Base-by-base conservation (phyloP, 441 rosid species). In the Populus hybrid region DNA sequence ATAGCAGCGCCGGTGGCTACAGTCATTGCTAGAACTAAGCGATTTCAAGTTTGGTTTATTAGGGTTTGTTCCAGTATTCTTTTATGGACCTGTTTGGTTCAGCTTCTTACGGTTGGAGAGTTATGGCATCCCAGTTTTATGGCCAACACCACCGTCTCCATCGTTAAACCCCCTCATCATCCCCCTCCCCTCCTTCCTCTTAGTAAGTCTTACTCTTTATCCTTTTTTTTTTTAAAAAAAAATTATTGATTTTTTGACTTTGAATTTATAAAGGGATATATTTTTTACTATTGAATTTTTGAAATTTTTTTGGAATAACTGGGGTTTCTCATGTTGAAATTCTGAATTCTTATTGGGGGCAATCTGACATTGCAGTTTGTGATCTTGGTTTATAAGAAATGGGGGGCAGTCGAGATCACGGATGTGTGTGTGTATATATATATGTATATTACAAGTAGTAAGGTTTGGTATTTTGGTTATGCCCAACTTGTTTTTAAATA, bases 31-130 rank as follows among this genome's bases (percentile, higher is more conserved):
- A 84, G 90, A 84, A 83, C 91, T 83, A 91, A 90, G 38, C 83
- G 99, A 42, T 81, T 91, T 31, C 94, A 92, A 85, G 91, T 92
- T 20, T 96, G 94, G 96, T 94, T 96, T 77, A 85, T 94, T 2
- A 88, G 97, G 77, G 91, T 94, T 33, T 96, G 99, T 77, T 90
- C 97, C 69, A 88, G 90, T 86, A 93, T 96, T 87, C 83, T 96
- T 92, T 78, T 96, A 29, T 96, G 99, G 99, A 96, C 99, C n/a
- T 94, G 98, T 86, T 81, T 94, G 92, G 96, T 96, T 76, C 99
- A 94, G 88, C 90, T 96, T 42, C 85, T 93, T 50, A 88, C 98
- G 68, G 92, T 91, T 61, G 94, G 96, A 18, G 89, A 91, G 93
- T 87, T 95, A 69, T 95, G 99, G 99, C 94, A 82, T 68, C 87